These are phyloP conservation scores for Porodaedalea pini DNA, from an alignment of 1,284 basidiomycete species.

Conservation along the genomic window DNA sequence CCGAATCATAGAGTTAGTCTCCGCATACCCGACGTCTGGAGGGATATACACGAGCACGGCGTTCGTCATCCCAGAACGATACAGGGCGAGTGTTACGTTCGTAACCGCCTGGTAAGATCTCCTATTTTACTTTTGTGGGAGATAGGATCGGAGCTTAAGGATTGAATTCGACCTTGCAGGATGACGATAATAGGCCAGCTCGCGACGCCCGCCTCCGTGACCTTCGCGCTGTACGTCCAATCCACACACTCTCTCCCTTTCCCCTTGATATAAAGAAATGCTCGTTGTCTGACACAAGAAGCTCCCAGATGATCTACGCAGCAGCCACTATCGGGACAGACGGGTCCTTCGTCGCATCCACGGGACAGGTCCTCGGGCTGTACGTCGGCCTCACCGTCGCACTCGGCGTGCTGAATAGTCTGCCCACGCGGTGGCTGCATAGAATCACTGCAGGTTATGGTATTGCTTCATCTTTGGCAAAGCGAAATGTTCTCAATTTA, in stretches of 20 bases:
- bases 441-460: slow-evolving; percentile 20
- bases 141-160: not conserved
- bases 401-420: slow-evolving; percentile 23
- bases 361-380: slow-evolving; percentile 23
- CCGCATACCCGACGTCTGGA: slow-evolving; percentile 24
- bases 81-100: slow-evolving; percentile 21
- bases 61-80: slow-evolving; percentile 20
- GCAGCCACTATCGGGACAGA: slow-evolving; percentile 24
- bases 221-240: slow-evolving; percentile 22
- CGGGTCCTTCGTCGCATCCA: slow-evolving; percentile 23
- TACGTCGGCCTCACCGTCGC: slow-evolving; percentile 23
- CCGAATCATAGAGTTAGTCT: slow-evolving; percentile 20
- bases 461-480: slow-evolving; percentile 5
- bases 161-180: slow-evolving; percentile 15
- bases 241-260: not conserved
- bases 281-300: not conserved
- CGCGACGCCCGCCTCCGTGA: slow-evolving; percentile 25
- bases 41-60: slow-evolving; percentile 22
- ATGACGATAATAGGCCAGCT: slow-evolving; percentile 25
- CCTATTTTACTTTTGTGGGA: not conserved
- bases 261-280: not conserved
- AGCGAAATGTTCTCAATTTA: not conserved
- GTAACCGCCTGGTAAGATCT: slow-evolving; percentile 21
- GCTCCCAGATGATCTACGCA: slow-evolving; percentile 25
- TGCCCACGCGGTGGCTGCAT: slow-evolving; percentile 23